These are phyloP conservation scores for Suhomyces xylopsoci DNA, from an alignment of 805 yeast genomes.

Conservation along the genomic window DNA sequence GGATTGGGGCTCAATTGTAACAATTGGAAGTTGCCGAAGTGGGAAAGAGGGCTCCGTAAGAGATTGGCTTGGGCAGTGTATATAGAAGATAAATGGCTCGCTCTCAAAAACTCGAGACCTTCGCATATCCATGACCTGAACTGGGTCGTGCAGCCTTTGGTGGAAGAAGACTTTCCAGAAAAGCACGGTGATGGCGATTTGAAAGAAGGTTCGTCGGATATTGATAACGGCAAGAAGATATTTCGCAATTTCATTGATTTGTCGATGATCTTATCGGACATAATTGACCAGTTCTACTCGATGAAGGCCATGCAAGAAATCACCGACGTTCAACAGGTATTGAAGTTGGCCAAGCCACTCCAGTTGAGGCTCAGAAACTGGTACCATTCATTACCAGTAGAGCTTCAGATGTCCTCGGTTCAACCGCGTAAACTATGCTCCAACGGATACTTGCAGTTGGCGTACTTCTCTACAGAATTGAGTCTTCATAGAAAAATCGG, in stretches of 20 bases:
- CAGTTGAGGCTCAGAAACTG: constrained; percentile 69
- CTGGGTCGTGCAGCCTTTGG: constrained; percentile 73
- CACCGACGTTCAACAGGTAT: constrained; percentile 60
- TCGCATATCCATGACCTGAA: constrained; percentile 71
- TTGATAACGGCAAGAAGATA: constrained; percentile 64
- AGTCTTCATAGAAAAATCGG: constrained; percentile 79
- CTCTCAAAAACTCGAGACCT: constrained; percentile 79
- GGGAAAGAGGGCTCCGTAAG: constrained; percentile 89
- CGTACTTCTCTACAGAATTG: constrained; percentile 87
- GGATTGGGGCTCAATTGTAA: constrained; percentile 91
- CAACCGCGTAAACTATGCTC: constrained; percentile 64
- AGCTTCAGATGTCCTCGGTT: constrained; percentile 59
- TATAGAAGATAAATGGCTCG: constrained; percentile 87
- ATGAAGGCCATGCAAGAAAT: constrained; percentile 59
- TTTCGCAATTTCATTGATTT: constrained; percentile 67
- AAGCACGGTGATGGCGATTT: constrained; percentile 52
- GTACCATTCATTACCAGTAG: constrained; percentile 70
- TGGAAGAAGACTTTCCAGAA: constrained; percentile 78
- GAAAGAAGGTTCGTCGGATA: constrained; percentile 63
- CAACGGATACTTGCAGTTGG: constrained; percentile 74
- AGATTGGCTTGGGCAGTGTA: constrained; percentile 95
- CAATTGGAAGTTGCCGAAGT: constrained; percentile 87
- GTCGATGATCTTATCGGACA: constrained; percentile 67
- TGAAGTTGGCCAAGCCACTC: constrained; percentile 76
- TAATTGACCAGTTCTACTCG: constrained; percentile 68